These are phyloP conservation scores for Botryosphaeria dothidea DNA, from an alignment of 2,329 filamentous ascomycete genomes.

Conservation along the genomic window DNA sequence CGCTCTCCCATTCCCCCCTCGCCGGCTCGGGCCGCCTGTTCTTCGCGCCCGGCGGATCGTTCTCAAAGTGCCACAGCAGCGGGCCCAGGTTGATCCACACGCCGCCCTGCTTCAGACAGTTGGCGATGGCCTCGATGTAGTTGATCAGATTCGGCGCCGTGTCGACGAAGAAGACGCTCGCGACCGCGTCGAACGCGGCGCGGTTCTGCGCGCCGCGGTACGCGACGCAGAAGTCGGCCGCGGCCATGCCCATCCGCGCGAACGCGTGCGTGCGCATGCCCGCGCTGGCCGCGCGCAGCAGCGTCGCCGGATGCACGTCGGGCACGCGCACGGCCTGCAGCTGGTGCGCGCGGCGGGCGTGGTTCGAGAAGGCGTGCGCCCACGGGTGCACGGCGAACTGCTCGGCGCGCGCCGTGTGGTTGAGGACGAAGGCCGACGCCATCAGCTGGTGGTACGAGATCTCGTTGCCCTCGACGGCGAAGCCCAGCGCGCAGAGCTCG, in stretches of 20 bases:
- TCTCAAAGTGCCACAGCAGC: conserved; percentile 93
- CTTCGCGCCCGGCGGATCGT: conserved; percentile 57
- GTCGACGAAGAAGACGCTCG: conserved; percentile 94
- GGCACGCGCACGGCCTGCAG: conserved; percentile 73
- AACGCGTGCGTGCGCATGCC: conserved; percentile 36
- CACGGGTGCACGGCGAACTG: conserved; percentile 82
- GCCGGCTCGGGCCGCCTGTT: conserved; percentile 46
- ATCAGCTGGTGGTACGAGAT: conserved; percentile 97
- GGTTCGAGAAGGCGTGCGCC: conserved; percentile 85
- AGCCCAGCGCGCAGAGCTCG: conserved; percentile 75
- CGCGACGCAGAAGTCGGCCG: conserved; percentile 87
- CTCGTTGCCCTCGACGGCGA: conserved; percentile 80
- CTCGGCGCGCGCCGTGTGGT: conserved; percentile 60
- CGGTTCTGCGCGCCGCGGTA: conserved; percentile 68
- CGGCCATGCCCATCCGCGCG: conserved; percentile 87
- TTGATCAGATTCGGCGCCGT: conserved; percentile 91
- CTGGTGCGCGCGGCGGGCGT: conserved; percentile 72
- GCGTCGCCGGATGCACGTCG: conserved; percentile 60
- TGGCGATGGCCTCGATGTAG: conserved; percentile 80
- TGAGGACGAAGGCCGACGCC: conserved; percentile 75
- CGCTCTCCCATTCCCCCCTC: conserved; percentile 23
- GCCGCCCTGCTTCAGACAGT: conserved; percentile 76
- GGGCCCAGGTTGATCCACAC: conserved; percentile 89
- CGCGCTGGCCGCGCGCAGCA: conserved; percentile 26
- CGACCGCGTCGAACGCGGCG: conserved; percentile 74